Evolutionary conservation across 345 rosid genomes (phyloP).

Genomic region (Heritiera fomes): DNA sequence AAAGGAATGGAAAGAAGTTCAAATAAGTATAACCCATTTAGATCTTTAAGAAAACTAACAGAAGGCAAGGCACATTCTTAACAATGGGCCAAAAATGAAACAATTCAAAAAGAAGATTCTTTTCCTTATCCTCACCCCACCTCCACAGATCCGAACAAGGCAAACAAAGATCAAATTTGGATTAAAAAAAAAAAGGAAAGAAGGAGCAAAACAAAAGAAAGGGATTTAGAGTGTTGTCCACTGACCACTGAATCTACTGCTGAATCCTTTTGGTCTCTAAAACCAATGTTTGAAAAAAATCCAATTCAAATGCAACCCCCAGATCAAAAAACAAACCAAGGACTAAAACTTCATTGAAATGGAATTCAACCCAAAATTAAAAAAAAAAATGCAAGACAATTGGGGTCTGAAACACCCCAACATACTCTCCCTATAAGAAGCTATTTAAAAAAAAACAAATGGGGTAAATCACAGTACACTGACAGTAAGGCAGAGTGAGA

Average conservation of each 20-base stretch:
- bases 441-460: no score
- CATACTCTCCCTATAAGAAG: background rate
- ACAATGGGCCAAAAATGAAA: background rate
- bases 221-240: background rate
- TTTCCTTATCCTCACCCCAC: background rate
- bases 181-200: background rate
- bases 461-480: no score
- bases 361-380: background rate
- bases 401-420: background rate
- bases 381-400: background rate
- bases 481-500: no score
- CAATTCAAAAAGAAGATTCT: background rate
- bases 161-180: constrained; percentile 7
- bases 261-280: constrained; percentile 5
- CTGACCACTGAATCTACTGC: constrained; percentile 16
- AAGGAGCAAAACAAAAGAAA: background rate
- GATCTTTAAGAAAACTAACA: background rate
- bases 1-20: background rate
- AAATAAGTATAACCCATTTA: background rate
- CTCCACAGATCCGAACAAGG: background rate
- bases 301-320: constrained; percentile 13
- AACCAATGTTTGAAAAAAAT: background rate
- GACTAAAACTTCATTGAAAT: background rate
- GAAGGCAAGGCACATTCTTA: background rate
- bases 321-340: background rate